Evolutionary conservation across 805 yeast species (phyloP).

Genomic region (Citeromyces nyonsensis): DNA sequence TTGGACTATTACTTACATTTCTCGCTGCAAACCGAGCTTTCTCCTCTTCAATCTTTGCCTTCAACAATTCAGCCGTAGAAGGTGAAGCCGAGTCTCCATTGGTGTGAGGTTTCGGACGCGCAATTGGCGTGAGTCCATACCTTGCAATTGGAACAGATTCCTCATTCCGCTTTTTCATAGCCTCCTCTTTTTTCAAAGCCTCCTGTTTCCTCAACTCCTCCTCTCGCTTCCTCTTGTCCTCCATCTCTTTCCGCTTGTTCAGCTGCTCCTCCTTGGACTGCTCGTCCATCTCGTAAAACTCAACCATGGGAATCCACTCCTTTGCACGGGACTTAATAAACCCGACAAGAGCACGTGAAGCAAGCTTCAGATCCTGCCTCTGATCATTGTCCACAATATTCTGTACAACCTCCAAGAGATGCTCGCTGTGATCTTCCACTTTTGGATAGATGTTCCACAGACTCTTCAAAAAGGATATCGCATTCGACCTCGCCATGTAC

Average conservation of each 20-base stretch:
- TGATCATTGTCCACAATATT: slow-evolving; percentile 32
- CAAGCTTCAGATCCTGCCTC: slow-evolving; percentile 69
- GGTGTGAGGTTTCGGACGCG: neutral
- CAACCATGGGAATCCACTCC: slow-evolving; percentile 36
- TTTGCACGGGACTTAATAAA: slow-evolving; percentile 40
- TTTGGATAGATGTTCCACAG: slow-evolving; percentile 49
- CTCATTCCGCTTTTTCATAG: neutral
- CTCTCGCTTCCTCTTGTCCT: slow-evolving; percentile 1
- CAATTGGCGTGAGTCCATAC: slow-evolving; percentile 1
- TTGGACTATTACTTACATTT: slow-evolving; percentile 1
- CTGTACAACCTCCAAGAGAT: slow-evolving; percentile 28
- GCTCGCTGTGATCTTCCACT: slow-evolving; percentile 49
- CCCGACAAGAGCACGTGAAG: slow-evolving; percentile 60
- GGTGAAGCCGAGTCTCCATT: neutral
- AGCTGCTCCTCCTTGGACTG: slow-evolving; percentile 19
- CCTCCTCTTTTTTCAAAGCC: neutral
- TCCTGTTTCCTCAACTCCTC: slow-evolving; percentile 1
- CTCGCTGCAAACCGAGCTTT: neutral
- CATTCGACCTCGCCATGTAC: slow-evolving; percentile 70
- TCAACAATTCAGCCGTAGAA: neutral
- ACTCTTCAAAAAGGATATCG: slow-evolving; percentile 62
- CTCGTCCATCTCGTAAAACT: slow-evolving; percentile 33
- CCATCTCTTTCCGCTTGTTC: slow-evolving; percentile 7
- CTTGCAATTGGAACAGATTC: neutral
- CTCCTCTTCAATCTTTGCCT: neutral